Percentiles rank a stretch among this genome's conserved stretches.
Evolutionary conservation across 2,329 filamentous ascomycete genomes (phyloP).

Genomic region (Epichloe scottii): DNA sequence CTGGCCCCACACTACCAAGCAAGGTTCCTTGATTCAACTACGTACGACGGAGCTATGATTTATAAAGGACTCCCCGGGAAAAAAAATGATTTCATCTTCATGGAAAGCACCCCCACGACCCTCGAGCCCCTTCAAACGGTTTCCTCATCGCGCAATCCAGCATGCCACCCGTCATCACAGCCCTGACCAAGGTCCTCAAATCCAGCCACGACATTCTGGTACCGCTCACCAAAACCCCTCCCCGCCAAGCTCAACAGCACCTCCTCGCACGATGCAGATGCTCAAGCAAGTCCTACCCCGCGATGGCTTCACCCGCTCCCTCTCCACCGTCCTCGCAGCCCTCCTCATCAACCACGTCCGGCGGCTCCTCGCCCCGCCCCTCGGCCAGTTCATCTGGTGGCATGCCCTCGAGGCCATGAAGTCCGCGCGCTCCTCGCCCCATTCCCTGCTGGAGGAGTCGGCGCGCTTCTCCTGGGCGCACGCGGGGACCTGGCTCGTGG

Average conservation of each 20-base stretch:
- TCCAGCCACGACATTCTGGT: neutral
- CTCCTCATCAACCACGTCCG: conserved; percentile 27
- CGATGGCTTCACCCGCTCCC: conserved; percentile 13
- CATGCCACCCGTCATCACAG: neutral
- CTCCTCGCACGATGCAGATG: neutral
- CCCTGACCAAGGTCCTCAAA: no score
- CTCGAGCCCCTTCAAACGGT: no score
- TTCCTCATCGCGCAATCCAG: no score
- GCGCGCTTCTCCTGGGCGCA: conserved; percentile 9
- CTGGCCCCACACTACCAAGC: no score
- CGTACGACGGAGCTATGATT: no score
- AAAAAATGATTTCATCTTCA: no score
- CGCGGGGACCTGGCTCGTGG: conserved; percentile 4
- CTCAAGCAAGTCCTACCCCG: conserved; percentile 9
- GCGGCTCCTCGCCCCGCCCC: conserved; percentile 18
- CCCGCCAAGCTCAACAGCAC: neutral
- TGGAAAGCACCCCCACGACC: no score
- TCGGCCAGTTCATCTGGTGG: conserved; percentile 18
- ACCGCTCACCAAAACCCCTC: neutral
- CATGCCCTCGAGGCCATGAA: conserved; percentile 23
- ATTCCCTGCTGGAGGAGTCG: conserved; percentile 20
- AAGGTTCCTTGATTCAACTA: no score
- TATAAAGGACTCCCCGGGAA: no score
- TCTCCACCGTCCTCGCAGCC: conserved; percentile 20
- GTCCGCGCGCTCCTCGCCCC: conserved; percentile 22